phyloP scores from a whole-genome alignment of 2,329 filamentous ascomycete species.

The Penicillium sp. region DNA sequence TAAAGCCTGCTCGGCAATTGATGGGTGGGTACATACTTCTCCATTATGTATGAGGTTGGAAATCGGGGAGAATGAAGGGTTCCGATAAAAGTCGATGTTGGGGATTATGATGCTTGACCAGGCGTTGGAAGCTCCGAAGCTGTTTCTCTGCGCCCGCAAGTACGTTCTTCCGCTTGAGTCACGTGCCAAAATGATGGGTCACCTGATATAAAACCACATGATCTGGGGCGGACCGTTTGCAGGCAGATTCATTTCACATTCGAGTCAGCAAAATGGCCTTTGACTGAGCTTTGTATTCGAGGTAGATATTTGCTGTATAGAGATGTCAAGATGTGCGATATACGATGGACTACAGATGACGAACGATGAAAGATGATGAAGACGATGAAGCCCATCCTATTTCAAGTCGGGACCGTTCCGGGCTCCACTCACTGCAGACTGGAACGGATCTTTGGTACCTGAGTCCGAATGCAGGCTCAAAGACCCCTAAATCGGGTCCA shows the following conservation, averaged over 20 bases:
- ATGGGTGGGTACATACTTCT: conserved; percentile 29
- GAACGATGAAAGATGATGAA: no score
- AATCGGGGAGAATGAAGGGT: not conserved
- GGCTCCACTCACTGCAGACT: not conserved
- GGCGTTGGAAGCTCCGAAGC: conserved; percentile 20
- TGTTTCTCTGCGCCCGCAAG: conserved; percentile 18
- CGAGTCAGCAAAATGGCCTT: no score
- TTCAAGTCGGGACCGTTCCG: not conserved
- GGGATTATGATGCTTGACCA: conserved; percentile 9
- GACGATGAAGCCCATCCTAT: no score
- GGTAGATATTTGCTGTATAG: no score
- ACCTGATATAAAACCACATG: no score
- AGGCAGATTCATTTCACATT: not conserved
- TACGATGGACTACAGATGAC: no score
- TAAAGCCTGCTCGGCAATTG: not conserved
- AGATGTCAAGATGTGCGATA: no score
- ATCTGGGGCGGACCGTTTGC: not conserved
- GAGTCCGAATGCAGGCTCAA: not conserved
- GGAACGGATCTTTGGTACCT: conserved; percentile 7
- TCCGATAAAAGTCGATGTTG: conserved; percentile 1
- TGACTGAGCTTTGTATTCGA: no score
- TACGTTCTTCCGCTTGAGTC: conserved; percentile 13
- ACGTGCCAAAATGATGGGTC: not conserved
- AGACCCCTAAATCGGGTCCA: conserved; percentile 12
- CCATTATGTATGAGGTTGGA: conserved; percentile 30